Conservation (phyloP, 169 alveolate genomes). For the Condylostoma magnum region DNA sequence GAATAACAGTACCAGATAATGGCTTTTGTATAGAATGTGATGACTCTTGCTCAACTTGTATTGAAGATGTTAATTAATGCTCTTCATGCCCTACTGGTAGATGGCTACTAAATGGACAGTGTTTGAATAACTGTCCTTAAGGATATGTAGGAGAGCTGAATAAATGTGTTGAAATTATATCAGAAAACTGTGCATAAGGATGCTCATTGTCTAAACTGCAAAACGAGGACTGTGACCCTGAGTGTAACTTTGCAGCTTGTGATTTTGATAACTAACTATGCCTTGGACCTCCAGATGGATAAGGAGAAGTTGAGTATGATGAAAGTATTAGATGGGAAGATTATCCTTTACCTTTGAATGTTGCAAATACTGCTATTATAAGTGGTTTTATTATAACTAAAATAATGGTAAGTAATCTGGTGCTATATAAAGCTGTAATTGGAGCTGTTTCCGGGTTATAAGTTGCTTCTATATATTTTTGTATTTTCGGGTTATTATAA, state of each 20-base stretch:
- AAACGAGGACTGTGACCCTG: background rate
- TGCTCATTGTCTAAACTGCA: background rate
- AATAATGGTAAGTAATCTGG: background rate
- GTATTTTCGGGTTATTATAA: background rate
- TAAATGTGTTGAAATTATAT: background rate
- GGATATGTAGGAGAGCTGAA: background rate
- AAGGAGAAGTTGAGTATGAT: background rate
- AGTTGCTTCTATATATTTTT: too few relatives aligned
- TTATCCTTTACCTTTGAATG: background rate
- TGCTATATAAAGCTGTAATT: background rate
- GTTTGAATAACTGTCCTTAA: background rate
- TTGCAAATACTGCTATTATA: background rate
- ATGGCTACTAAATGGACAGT: background rate
- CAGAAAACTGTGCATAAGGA: background rate
- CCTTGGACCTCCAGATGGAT: background rate
- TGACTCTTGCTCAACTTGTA: background rate
- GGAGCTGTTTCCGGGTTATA: too few relatives aligned
- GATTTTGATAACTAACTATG: background rate
- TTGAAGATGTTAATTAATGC: background rate
- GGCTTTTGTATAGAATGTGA: background rate
- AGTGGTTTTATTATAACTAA: background rate
- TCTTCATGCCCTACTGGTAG: background rate
- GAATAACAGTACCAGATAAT: background rate
- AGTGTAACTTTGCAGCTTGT: background rate
- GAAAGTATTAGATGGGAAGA: background rate